phyloP scores from a whole-genome alignment of 1,139 yeast genomes.

The Hansenula anomala region DNA sequence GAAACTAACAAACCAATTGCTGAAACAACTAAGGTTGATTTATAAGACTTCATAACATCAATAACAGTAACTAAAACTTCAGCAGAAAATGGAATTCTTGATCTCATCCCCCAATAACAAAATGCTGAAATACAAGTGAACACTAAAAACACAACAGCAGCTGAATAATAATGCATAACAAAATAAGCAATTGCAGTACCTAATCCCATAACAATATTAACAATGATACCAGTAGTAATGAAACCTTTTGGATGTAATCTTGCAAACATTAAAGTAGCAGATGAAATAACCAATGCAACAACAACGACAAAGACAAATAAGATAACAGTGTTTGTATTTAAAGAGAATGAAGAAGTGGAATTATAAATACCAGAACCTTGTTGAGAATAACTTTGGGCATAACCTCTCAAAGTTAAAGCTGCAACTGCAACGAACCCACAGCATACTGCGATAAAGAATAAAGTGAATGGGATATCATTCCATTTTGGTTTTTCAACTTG shows the following conservation, averaged over 20 bases:
- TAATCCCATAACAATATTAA: slow-evolving; percentile 63
- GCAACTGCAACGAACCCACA: slow-evolving; percentile 73
- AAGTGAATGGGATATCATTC: slow-evolving; percentile 71
- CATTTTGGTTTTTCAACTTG: slow-evolving; percentile 58
- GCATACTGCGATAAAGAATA: slow-evolving; percentile 56
- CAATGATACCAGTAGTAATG: slow-evolving; percentile 63
- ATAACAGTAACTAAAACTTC: slow-evolving; percentile 67
- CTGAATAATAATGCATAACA: slow-evolving; percentile 61
- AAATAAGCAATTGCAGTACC: slow-evolving; percentile 76
- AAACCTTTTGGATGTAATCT: slow-evolving; percentile 61
- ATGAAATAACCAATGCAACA: slow-evolving; percentile 56
- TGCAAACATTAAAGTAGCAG: slow-evolving; percentile 54
- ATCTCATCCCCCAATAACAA: slow-evolving; percentile 71
- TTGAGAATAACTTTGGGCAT: slow-evolving; percentile 46
- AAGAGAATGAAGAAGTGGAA: slow-evolving; percentile 46
- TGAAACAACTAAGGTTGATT: slow-evolving; percentile 64
- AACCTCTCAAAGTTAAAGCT: slow-evolving; percentile 61
- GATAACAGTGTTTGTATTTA: slow-evolving; percentile 71
- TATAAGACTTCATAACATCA: slow-evolving; percentile 68
- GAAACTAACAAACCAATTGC: slow-evolving; percentile 60
- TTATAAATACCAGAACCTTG: slow-evolving; percentile 69
- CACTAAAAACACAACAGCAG: slow-evolving; percentile 70
- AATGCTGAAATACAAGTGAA: slow-evolving; percentile 61
- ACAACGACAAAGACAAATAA: slow-evolving; percentile 64
- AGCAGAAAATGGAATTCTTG: slow-evolving; percentile 70